Conservation (phyloP, 768 basidiomycete species). For the Xerocomellus amylosporus region DNA sequence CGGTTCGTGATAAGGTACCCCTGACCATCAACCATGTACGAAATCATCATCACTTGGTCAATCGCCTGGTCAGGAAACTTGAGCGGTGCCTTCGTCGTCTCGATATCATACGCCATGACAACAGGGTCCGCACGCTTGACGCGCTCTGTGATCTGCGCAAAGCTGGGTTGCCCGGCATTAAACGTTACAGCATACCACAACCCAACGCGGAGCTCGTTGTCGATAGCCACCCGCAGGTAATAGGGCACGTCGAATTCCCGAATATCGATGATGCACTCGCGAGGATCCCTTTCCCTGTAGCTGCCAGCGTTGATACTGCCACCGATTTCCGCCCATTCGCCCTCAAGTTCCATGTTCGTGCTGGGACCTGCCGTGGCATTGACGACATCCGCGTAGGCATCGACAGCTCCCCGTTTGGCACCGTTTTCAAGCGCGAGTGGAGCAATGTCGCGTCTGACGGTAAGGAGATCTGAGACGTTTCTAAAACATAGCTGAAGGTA, state of each 20-base stretch:
- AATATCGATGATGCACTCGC: constrained; percentile 89
- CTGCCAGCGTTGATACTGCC: constrained; percentile 37
- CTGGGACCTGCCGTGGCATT: constrained; percentile 67
- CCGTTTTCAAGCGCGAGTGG: constrained; percentile 89
- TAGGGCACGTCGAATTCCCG: constrained; percentile 97
- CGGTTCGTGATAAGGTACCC: constrained; percentile 97
- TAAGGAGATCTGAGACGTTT: constrained; percentile 89
- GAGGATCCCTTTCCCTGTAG: constrained; percentile 71
- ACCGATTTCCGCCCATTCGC: constrained; percentile 53
- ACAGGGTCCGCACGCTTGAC: constrained; percentile 99
- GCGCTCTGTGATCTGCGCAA: constrained; percentile 70
- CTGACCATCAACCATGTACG: constrained; percentile 98
- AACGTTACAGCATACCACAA: constrained; percentile 95
- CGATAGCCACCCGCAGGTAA: constrained; percentile 98
- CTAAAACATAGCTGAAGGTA: constrained; percentile 88
- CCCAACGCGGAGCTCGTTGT: constrained; percentile 95
- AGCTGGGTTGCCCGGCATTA: constrained; percentile 70
- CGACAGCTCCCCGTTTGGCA: constrained; percentile 91
- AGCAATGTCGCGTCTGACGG: constrained; percentile 82
- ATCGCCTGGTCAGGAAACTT: constrained; percentile 96
- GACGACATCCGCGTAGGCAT: constrained; percentile 96
- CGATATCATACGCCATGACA: constrained; percentile 98
- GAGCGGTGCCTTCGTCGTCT: constrained; percentile 98
- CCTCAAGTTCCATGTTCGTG: constrained; percentile 68
- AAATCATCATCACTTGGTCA: constrained; percentile 99